These are phyloP conservation scores for Crithidia brevicula DNA, from an alignment of 208 protist genomes.

Conservation along the genomic window DNA sequence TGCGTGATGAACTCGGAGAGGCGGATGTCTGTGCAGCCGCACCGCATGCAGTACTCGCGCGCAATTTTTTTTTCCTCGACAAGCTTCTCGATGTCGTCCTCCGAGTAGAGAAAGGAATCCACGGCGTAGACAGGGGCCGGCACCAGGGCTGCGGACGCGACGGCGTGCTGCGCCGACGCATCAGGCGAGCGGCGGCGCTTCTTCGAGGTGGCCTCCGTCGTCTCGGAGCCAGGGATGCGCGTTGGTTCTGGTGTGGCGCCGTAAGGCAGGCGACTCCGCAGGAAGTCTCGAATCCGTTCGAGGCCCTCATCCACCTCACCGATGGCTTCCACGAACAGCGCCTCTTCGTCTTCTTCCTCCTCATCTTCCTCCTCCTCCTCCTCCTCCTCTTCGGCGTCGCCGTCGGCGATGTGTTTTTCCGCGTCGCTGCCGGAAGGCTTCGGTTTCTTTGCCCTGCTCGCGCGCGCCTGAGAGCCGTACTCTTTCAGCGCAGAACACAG, in stretches of 20 bases:
- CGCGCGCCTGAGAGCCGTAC: constrained; percentile 11
- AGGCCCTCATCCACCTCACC: constrained; percentile 58
- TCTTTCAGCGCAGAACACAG: constrained; percentile 27
- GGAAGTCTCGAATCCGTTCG: constrained; percentile 42
- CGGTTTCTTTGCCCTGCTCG: not conserved
- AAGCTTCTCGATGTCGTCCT: constrained; percentile 73
- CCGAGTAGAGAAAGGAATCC: constrained; percentile 78
- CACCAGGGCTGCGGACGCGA: not conserved
- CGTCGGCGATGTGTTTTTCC: not conserved
- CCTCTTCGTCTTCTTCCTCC: constrained; percentile 39
- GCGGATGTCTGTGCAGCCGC: constrained; percentile 62
- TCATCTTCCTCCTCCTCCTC: constrained; percentile 12
- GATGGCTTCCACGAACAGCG: constrained; percentile 36
- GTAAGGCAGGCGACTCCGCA: constrained; percentile 55
- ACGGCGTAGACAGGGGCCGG: constrained; percentile 58
- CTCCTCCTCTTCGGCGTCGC: constrained; percentile 4
- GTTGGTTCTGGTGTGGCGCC: constrained; percentile 51
- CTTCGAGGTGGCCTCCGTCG: not conserved
- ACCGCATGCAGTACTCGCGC: constrained; percentile 73
- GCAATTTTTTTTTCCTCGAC: constrained; percentile 41
- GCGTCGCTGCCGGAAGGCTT: not conserved
- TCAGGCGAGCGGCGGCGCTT: constrained; percentile 23
- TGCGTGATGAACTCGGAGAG: constrained; percentile 82
- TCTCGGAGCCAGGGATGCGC: not conserved
- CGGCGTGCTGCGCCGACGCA: not conserved